phyloP scores from a whole-genome alignment of 106 monocot genomes.

The Xerophyta viscosa region DNA sequence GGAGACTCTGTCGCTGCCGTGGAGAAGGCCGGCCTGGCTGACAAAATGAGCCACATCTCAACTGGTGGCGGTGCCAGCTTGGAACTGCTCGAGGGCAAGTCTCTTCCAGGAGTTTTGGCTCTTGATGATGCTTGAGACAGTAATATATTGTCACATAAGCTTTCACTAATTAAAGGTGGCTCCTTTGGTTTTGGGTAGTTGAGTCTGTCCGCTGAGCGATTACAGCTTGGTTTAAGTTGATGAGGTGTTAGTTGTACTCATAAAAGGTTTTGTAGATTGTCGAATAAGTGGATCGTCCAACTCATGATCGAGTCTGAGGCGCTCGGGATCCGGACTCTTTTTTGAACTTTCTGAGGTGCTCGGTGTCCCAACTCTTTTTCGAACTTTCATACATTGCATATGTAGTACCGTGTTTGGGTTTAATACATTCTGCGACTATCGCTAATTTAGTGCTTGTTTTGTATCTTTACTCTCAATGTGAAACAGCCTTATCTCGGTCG shows the following conservation, averaged over 20 bases:
- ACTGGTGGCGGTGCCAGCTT: constrained; percentile 58
- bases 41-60: constrained; percentile 67
- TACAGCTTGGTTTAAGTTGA: too few species aligned
- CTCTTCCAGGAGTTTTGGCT: constrained; percentile 62
- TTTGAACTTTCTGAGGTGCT: too few species aligned
- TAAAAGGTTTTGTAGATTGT: constrained; percentile 11
- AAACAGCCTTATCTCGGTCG: too few species aligned
- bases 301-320: neutral
- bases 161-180: neutral
- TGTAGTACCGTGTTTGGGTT: too few species aligned
- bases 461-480: too few species aligned
- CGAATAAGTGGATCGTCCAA: constrained; percentile 1
- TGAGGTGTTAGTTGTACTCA: too few species aligned
- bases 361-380: too few species aligned
- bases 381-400: too few species aligned
- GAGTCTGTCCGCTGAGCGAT: neutral
- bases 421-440: too few species aligned
- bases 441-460: too few species aligned
- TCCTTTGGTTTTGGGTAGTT: neutral
- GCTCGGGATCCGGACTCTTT: too few species aligned
- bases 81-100: constrained; percentile 50
- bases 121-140: constrained; percentile 50
- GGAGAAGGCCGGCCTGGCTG: constrained; percentile 54
- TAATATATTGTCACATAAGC: constrained; percentile 13
- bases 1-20: constrained; percentile 61